Percentiles rank a stretch among this genome's conserved stretches.
phyloP scores from a whole-genome alignment of 805 yeast species.

The Millerozyma acaciae region DNA sequence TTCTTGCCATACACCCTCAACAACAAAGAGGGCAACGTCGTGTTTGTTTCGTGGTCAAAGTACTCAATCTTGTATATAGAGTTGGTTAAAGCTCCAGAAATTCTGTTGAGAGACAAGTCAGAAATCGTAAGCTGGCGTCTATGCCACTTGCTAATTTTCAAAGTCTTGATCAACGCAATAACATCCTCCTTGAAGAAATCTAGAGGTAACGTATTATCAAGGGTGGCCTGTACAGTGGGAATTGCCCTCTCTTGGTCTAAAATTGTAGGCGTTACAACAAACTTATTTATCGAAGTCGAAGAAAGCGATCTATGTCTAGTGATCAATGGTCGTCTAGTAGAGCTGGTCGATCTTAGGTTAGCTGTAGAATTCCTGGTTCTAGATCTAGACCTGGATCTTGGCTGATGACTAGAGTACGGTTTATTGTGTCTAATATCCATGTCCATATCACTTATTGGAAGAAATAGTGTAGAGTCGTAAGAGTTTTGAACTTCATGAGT shows the following conservation, averaged over 20 bases:
- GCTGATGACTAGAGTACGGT: constrained; percentile 7
- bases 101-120: constrained; percentile 55
- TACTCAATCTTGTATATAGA: constrained; percentile 77
- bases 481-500: no score
- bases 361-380: constrained; percentile 30
- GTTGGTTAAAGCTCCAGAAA: constrained; percentile 92
- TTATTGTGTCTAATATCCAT: constrained; percentile 13
- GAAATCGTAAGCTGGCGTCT: constrained; percentile 40
- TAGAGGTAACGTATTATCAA: constrained; percentile 77
- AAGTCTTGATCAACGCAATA: constrained; percentile 54
- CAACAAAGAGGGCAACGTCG: constrained; percentile 56
- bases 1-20: constrained; percentile 86
- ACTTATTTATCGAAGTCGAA: constrained; percentile 26
- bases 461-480: no score
- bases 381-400: constrained; percentile 37
- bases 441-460: no score
- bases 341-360: constrained; percentile 30
- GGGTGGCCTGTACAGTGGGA: constrained; percentile 51
- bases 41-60: constrained; percentile 27
- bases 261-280: constrained; percentile 24
- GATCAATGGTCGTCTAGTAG: constrained; percentile 33
- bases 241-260: constrained; percentile 32
- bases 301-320: constrained; percentile 33
- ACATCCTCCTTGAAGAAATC: constrained; percentile 84
- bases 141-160: constrained; percentile 80